Evolutionary conservation across 371 early-diverging fungal genomes (phyloP), one percentile per base, ranked within the genome.

Genomic region (Mortierella sp.): DNA sequence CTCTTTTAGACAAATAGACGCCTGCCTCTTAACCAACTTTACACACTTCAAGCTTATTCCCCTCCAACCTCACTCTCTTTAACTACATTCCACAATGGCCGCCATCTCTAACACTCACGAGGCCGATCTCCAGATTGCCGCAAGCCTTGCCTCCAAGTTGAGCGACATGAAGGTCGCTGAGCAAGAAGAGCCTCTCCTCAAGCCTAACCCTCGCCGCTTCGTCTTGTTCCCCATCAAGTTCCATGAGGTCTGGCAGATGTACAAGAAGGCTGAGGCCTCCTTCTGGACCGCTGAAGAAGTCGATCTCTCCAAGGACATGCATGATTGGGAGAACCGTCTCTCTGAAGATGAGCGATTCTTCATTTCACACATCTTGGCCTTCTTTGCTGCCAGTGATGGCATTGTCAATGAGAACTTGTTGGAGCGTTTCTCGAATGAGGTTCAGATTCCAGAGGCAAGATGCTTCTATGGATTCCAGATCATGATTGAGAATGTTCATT

Each of bases 261-360:
- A 99, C 93, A 99, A 99, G 86, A 98, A 99, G 88, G 99, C 99
- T 71, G 98, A 97, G 81, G 98, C 99, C 9, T 95, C 95, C 22
- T 99, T 99, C 93, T 99, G 99, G 99, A 99, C 99, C 2, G 99
- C 95, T 32, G 99, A 99, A 86, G 99, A 99, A 79, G 98, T 99
- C 64, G 99, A 99, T 85, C 92, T 99, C 45, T 93, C 96, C 72
- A 97, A 96, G 85, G 99, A 99, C 87, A 90, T 89, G 78, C 73
- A 86, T 69, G 97, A 99, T 86, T 99, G 99, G 99, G 96, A 97
- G 74, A 92, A 93, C 86, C 90, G 89, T 43, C 92, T 99, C 64
- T 95, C 84, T 72, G 93, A 93, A 62, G 95, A 98, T 80, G 99
- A 99, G 86, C 93, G 95, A 43, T 95, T 91, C 89, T 99, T 99